Conservation (phyloP, 2,329 filamentous ascomycete genomes). For the Fusarium torreyae region DNA sequence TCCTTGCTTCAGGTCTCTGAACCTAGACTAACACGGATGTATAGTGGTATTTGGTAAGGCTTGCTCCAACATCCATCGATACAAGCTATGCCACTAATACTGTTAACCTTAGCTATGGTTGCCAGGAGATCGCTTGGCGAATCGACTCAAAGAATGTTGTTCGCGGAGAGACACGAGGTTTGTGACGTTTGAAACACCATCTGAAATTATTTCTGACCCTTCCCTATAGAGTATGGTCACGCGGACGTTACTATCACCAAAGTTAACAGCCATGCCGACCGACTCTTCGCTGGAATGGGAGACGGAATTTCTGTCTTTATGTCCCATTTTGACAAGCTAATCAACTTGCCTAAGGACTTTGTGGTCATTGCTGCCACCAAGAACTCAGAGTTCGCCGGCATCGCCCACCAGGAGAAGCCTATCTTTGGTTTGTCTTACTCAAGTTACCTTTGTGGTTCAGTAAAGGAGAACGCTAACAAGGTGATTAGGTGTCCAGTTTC, state of each 20-base stretch:
- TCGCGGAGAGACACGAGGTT: conserved; percentile 32
- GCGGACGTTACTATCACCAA: conserved; percentile 72
- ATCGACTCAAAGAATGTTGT: conserved; percentile 40
- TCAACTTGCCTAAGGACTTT: conserved; percentile 80
- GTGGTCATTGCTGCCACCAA: conserved; percentile 79
- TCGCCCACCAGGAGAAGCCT: conserved; percentile 78
- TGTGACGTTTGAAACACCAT: conserved; percentile 4
- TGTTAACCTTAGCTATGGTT: conserved; percentile 71
- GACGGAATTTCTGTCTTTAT: conserved; percentile 78
- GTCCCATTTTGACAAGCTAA: conserved; percentile 91
- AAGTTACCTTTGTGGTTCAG: neutral
- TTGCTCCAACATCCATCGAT: conserved; percentile 5
- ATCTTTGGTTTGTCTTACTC: conserved; percentile 70
- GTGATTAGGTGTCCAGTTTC: conserved; percentile 80
- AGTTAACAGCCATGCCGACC: conserved; percentile 76
- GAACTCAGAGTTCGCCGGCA: conserved; percentile 85
- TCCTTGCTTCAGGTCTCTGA: neutral
- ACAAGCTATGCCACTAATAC: conserved; percentile 22
- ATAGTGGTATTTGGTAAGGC: conserved; percentile 50
- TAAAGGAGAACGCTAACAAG: conserved; percentile 14
- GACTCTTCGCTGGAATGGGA: conserved; percentile 82
- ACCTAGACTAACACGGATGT: conserved; percentile 31
- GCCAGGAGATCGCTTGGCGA: conserved; percentile 73
- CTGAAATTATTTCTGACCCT: neutral
- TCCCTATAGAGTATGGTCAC: conserved; percentile 28